Evolutionary conservation across 148 eudicot species (phyloP), one percentile per base, ranked within the genome.

Genomic region (Fagopyrum homotropicum): DNA sequence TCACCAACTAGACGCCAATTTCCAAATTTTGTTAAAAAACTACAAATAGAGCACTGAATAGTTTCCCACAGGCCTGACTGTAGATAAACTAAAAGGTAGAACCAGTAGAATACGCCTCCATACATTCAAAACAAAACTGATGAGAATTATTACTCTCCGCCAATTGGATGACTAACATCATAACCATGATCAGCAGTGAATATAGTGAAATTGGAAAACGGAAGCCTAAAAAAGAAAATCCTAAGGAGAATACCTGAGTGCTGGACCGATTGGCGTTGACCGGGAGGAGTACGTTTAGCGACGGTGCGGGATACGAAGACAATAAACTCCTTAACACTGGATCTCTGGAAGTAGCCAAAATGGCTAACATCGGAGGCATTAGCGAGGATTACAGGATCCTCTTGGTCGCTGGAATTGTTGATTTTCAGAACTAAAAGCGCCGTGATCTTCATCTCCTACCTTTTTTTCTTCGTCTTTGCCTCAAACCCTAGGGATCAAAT

Each of bases 271-370:
- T 85, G 86, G 48, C 93, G 85, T 69, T 85, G 86, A 22, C 79
- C 75, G 4, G 91, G 89, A 5, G 81, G 86, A 7, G 84, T 84
- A 3, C 90, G 84, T 44, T 81, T 83, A 47, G 91, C 90, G 49
- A 89, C 86, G 47, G 89, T 89, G 15, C 93, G 86, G 47, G 88
- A 86, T 0, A 86, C 84, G 77, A 89, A 87, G 73, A 89, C 83
- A 72, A 89, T 80, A 72, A 89, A 87, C 69, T 89, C 85, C 70
- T 78, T 82, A 14, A 85, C 86, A 79, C 86, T 84, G 43, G 84
- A 74, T 57, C 93, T 75, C 83, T 87, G 89, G 59, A 87, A 87
- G 74, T 84, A 89, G 0, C 91, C 89, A 60, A 89, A 89, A 49
- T 82, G 83, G 85, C 82, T 87, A 1, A 89, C 88, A 26, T 89